Conservation (phyloP, 2,329 filamentous ascomycete genomes). For the Reticulascus tulasneorum region DNA sequence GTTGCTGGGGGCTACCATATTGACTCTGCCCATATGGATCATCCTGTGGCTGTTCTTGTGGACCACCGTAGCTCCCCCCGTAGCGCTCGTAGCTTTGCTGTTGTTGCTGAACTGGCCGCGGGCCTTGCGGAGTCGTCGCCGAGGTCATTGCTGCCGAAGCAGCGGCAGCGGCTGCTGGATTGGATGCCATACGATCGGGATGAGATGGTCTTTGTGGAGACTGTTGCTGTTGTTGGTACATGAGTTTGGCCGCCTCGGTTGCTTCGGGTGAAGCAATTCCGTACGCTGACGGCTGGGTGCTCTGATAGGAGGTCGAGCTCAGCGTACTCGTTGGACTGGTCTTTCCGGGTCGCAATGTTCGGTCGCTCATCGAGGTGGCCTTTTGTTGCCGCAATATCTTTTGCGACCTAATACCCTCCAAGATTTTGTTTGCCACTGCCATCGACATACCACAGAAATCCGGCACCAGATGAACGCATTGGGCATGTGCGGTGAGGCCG, state of each 20-base stretch:
- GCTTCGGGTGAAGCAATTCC: slow-evolving; percentile 40
- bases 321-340: slow-evolving; percentile 37
- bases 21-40: slow-evolving; percentile 23
- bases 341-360: slow-evolving; percentile 58
- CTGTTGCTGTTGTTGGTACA: slow-evolving; percentile 52
- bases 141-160: slow-evolving; percentile 56
- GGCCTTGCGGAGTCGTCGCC: slow-evolving; percentile 31
- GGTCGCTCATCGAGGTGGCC: slow-evolving; percentile 55
- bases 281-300: slow-evolving; percentile 19
- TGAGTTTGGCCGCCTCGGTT: slow-evolving; percentile 60
- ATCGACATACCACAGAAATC: slow-evolving; percentile 99
- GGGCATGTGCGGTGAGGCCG: slow-evolving; percentile 81
- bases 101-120: slow-evolving; percentile 19
- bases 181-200: slow-evolving; percentile 51
- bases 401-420: slow-evolving; percentile 78
- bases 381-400: slow-evolving; percentile 65
- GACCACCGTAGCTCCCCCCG: slow-evolving; percentile 25
- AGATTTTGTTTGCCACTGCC: slow-evolving; percentile 90
- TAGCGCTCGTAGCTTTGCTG: slow-evolving; percentile 29
- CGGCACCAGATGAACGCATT: slow-evolving; percentile 91
- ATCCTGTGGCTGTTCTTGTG: slow-evolving; percentile 19
- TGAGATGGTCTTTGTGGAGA: slow-evolving; percentile 47
- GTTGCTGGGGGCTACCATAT: slow-evolving; percentile 44
- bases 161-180: slow-evolving; percentile 50
- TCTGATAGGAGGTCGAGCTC: slow-evolving; percentile 20